Base-by-base conservation (phyloP, 768 basidiomycete species). In the Tricholoma terreum region DNA sequence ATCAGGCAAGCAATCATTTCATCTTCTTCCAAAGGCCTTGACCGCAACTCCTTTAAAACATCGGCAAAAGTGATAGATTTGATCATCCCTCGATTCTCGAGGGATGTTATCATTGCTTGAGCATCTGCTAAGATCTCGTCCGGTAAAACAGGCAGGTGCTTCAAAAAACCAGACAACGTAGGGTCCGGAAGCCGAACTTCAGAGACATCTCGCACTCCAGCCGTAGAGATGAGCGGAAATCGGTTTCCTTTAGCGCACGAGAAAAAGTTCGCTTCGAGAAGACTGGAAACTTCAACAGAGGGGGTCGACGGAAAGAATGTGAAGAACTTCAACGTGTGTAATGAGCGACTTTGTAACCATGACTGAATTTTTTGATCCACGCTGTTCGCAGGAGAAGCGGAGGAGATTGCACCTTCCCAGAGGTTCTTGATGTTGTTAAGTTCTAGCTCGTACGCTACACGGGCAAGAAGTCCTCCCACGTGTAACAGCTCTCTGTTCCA, bases 401-500 rank as follows among this genome's bases (percentile, higher is more conserved):
- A 58, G 63, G 74, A 70, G 17, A 72, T 62, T 2, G 79, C 79
- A 14, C 73, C 77, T 22, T 79, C 73, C 90, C 91, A 93, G 1
- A 81, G 70, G n/a, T 72, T 69, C 46, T 78, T 77, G 59, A 94
- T 76, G 34, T 75, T 76, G 6, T 70, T 75, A 61, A 97, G 73
- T 71, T 98, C 93, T 35, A 86, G 73, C 64, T 97, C 93, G 62
- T 96, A 98, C 0, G 91, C 89, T 8, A 84, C 74, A 14, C 95
- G 86, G 51, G 87, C 79, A 22, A 97, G 79, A 60, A 90, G 84
- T 4, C 94, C 95, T 4, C 92, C 92, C 15, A 93, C 79, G 64
- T 83, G 87, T 6, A 98, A 77, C 5, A 98, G 78, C 64, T 98
- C 95, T 63, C 82, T 85, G 64, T 98, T 98, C 94, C 93, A 96